phyloP scores from a whole-genome alignment of 106 monocot genomes.

The Dioscorea alata region DNA sequence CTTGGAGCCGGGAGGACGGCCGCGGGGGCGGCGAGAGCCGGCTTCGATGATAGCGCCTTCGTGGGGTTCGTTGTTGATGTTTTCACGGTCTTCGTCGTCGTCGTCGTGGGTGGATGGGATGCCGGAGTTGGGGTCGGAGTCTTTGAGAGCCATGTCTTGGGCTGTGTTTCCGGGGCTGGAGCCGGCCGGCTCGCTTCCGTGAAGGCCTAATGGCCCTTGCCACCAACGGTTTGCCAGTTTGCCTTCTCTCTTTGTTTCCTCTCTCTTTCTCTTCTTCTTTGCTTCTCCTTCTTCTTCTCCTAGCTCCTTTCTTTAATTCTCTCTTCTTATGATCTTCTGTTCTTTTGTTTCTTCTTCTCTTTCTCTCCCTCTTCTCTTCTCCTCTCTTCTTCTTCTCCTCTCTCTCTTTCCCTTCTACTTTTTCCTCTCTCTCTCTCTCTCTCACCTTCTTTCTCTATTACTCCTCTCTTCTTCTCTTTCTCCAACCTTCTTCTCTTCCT shows the following conservation, averaged over 20 bases:
- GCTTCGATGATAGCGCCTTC: conserved; percentile 22
- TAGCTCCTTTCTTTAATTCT: too few relatives aligned
- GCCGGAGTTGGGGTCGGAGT: background rate
- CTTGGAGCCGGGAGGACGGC: background rate
- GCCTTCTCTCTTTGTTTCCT: background rate
- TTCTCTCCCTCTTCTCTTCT: too few relatives aligned
- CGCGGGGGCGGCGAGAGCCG: background rate
- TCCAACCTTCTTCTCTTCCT: too few relatives aligned
- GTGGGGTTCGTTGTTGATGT: conserved; percentile 18
- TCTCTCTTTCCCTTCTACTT: too few relatives aligned
- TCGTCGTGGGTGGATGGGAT: background rate
- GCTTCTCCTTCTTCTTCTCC: background rate
- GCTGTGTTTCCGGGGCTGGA: conserved; percentile 11
- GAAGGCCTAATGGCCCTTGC: conserved; percentile 26
- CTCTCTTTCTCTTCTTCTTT: background rate
- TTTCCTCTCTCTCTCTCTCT: too few relatives aligned
- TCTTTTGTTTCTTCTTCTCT: too few relatives aligned
- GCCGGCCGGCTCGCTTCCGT: conserved; percentile 6
- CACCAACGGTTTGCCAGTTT: conserved; percentile 44
- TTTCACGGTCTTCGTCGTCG: conserved; percentile 18
- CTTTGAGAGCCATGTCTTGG: conserved; percentile 6
- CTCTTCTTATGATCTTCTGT: too few relatives aligned
- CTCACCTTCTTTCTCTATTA: too few relatives aligned
- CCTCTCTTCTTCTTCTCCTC: too few relatives aligned
- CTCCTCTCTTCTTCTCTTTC: too few relatives aligned